These are phyloP conservation scores for Stagonosporopsis rhizophila DNA, from an alignment of 2,329 filamentous ascomycete species.

Conservation along the genomic window DNA sequence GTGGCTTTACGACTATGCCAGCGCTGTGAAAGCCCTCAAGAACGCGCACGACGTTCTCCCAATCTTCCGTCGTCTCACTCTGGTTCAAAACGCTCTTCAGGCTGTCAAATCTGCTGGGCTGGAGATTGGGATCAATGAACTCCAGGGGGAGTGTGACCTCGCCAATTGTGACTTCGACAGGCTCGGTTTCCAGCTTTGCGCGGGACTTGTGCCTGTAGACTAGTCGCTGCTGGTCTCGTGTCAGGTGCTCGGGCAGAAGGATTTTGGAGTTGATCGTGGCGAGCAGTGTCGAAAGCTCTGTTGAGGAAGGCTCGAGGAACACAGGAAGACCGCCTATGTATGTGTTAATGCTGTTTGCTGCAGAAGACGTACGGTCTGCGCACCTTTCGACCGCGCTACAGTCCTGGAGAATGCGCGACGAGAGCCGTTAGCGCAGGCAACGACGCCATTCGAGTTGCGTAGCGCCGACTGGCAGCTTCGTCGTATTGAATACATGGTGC, in stretches of 20 bases:
- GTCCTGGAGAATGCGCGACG: conserved; percentile 42
- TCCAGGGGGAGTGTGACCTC: conserved; percentile 46
- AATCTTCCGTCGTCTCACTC: conserved; percentile 39
- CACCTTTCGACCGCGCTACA: conserved; percentile 34
- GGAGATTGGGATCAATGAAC: conserved; percentile 35
- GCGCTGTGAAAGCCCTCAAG: conserved; percentile 43
- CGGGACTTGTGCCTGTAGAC: conserved; percentile 52
- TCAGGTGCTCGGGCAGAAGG: conserved; percentile 55
- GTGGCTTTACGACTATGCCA: conserved; percentile 21
- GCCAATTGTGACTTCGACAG: conserved; percentile 52
- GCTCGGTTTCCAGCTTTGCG: conserved; percentile 52
- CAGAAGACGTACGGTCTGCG: background rate
- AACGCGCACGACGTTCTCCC: conserved; percentile 45
- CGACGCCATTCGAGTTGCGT: conserved; percentile 17
- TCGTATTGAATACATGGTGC: conserved; percentile 43
- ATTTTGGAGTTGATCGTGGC: conserved; percentile 52
- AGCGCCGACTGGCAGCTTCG: conserved; percentile 39
- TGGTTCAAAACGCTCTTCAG: conserved; percentile 24
- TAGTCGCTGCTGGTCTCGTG: conserved; percentile 50
- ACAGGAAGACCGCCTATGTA: conserved; percentile 47
- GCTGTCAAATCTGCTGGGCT: conserved; percentile 23
- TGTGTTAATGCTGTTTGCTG: conserved; percentile 8
- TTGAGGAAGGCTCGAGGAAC: conserved; percentile 51
- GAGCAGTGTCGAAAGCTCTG: conserved; percentile 52
- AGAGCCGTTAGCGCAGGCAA: conserved; percentile 28